These are phyloP conservation scores for Ettlia oleoabundans DNA, from an alignment of 139 green algal genomes.

Conservation along the genomic window DNA sequence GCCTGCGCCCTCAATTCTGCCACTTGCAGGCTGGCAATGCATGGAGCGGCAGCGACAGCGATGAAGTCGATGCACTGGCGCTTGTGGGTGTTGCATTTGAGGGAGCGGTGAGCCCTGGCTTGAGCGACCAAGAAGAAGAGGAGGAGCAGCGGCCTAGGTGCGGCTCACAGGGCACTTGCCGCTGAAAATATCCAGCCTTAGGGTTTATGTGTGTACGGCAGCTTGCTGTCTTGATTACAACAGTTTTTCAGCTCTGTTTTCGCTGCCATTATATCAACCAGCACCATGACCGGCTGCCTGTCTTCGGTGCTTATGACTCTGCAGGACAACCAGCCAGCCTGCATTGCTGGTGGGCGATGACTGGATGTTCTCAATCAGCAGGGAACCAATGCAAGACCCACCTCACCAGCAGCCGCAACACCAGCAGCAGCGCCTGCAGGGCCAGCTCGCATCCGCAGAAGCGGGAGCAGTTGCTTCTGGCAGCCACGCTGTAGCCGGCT, in stretches of 20 bases:
- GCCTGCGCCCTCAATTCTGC: neutral
- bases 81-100: slow-evolving; percentile 16
- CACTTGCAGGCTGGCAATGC: slow-evolving; percentile 2
- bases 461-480: no score
- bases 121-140: slow-evolving; percentile 19
- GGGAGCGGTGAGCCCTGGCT: slow-evolving; percentile 16
- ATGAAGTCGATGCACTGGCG: neutral
- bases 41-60: slow-evolving; percentile 32
- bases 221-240: no score
- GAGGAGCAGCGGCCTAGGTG: slow-evolving; percentile 11
- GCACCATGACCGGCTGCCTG: neutral
- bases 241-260: no score
- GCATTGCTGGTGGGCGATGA: slow-evolving; percentile 1
- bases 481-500: neutral
- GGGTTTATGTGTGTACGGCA: neutral
- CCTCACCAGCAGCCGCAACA: no score
- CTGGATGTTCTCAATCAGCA: slow-evolving; percentile 22
- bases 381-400: no score
- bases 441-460: no score
- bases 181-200: neutral
- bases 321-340: neutral
- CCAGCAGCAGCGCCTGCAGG: neutral
- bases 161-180: neutral
- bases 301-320: no score
- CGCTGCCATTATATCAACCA: no score